These are phyloP conservation scores for Pontederia crassipes DNA, from an alignment of 176 grass and related monocot species.

Conservation along the genomic window DNA sequence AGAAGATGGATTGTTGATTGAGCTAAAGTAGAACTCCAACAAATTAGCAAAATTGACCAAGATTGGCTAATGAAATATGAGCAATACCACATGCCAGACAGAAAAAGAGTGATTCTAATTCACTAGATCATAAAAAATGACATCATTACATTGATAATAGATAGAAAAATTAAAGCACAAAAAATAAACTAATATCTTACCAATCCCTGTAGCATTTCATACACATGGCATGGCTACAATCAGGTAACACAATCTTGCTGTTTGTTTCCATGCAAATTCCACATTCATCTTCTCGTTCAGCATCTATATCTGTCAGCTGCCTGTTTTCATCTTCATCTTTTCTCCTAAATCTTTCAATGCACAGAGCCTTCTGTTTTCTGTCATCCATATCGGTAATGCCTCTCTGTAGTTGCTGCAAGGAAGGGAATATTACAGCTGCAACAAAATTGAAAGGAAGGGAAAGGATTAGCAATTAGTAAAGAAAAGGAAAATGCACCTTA, in stretches of 20 bases:
- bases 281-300: slow-evolving; percentile 78
- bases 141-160: background rate
- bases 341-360: slow-evolving; percentile 43
- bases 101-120: too few species aligned
- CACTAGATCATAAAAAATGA: background rate
- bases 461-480: background rate
- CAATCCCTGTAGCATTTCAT: slow-evolving; percentile 76
- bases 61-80: too few species aligned
- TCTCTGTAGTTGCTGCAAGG: slow-evolving; percentile 66
- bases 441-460: background rate
- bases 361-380: slow-evolving; percentile 51
- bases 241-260: slow-evolving; percentile 73
- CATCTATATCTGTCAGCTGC: slow-evolving; percentile 50
- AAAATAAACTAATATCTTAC: slow-evolving; percentile 15
- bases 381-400: slow-evolving; percentile 78
- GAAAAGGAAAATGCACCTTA: background rate
- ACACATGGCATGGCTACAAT: slow-evolving; percentile 87
- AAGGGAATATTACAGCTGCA: slow-evolving; percentile 86
- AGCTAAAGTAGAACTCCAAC: too few species aligned
- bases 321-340: slow-evolving; percentile 49
- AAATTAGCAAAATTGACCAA: too few species aligned
- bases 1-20: too few species aligned
- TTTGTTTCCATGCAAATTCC: slow-evolving; percentile 94
- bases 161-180: background rate
- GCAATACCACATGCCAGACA: too few species aligned